Conservation (phyloP, 148 eudicot species). For the Dysphania ambrosioides region DNA sequence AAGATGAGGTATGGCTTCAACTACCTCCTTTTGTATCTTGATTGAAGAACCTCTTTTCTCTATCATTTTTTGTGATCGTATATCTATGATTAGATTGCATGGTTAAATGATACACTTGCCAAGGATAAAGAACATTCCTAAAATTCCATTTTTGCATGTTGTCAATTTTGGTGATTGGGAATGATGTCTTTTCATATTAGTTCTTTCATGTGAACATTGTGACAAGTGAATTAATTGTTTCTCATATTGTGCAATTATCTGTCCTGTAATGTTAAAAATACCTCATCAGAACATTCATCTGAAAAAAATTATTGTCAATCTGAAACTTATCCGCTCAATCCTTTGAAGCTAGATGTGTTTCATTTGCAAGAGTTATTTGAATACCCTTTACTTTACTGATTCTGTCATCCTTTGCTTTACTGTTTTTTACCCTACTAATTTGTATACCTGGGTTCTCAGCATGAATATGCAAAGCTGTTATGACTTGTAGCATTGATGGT, state of each 20-base stretch:
- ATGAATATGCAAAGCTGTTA: neutral
- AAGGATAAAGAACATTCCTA: neutral
- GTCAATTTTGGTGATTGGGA: neutral
- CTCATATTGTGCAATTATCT: neutral
- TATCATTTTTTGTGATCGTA: neutral
- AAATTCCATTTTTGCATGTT: neutral
- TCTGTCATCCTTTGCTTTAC: neutral
- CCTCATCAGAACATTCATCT: neutral
- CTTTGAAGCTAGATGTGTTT: neutral
- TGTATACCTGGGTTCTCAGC: neutral
- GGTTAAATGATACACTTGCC: slow-evolving; percentile 6
- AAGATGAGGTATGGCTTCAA: slow-evolving; percentile 76
- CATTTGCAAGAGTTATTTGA: neutral
- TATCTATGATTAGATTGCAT: neutral
- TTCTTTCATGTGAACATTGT: neutral
- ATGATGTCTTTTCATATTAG: neutral
- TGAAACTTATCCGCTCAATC: neutral
- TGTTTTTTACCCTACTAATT: neutral
- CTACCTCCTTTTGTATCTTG: neutral
- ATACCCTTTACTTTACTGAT: neutral
- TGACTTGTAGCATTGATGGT: neutral
- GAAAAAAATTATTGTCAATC: neutral
- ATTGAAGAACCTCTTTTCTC: neutral
- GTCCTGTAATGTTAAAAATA: neutral
- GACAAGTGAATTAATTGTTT: slow-evolving; percentile 7